Evolutionary conservation across 306 rosid species (phyloP).

Genomic region (Leucaena leucocephala): DNA sequence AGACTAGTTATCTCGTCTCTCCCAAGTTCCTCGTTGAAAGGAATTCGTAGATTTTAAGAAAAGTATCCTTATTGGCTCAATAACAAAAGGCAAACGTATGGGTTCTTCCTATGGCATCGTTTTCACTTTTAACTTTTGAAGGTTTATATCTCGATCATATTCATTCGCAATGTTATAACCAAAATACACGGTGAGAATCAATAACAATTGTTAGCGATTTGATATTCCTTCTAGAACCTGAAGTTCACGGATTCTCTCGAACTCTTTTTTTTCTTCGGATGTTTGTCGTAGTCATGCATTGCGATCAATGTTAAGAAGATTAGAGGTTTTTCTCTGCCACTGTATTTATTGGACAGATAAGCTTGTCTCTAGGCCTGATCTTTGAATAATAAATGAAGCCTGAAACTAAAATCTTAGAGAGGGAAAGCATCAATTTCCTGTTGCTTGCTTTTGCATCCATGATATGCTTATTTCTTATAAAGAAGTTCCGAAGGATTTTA

Average conservation of each 20-base stretch:
- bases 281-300: neutral
- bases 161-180: neutral
- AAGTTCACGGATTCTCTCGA: neutral
- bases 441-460: constrained; percentile 17
- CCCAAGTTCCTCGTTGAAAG: neutral
- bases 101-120: neutral
- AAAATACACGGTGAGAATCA: neutral
- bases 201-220: neutral
- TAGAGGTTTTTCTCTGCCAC: neutral
- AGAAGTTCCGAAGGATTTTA: neutral
- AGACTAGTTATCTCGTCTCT: neutral
- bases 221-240: neutral
- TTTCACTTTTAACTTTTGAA: neutral
- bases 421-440: neutral
- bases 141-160: neutral
- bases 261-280: neutral
- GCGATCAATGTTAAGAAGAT: neutral
- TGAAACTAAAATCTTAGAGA: neutral
- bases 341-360: neutral
- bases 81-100: neutral
- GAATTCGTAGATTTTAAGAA: neutral
- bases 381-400: neutral
- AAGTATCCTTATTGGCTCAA: neutral
- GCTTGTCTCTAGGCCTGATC: neutral
- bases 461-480: constrained; percentile 1